phyloP scores from a whole-genome alignment of 2,329 filamentous ascomycete species.

The Podosphaera fusca region DNA sequence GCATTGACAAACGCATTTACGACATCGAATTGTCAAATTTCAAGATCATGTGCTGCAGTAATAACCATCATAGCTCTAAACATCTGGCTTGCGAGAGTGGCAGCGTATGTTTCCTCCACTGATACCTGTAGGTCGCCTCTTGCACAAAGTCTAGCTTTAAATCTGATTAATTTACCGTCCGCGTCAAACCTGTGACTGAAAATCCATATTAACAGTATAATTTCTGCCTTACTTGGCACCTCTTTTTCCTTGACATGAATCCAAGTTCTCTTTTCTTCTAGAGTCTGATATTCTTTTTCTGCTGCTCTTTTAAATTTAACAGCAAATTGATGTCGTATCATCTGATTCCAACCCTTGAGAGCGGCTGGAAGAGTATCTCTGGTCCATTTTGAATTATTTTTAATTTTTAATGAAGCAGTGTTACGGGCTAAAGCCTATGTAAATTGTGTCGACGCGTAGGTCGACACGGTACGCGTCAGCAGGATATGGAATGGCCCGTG shows the following conservation, averaged over 20 bases:
- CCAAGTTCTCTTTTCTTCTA: neutral
- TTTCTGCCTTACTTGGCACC: neutral
- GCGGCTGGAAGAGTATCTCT: neutral
- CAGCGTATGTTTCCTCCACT: too few species aligned
- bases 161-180: slow-evolving; percentile 4
- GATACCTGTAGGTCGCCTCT: too few species aligned
- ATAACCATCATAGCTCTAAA: neutral
- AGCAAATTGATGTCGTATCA: neutral
- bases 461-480: too few species aligned
- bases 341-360: neutral
- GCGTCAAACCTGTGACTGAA: slow-evolving; percentile 12
- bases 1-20: neutral
- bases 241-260: too few species aligned
- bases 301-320: neutral
- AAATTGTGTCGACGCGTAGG: too few species aligned
- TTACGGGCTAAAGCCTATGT: too few species aligned
- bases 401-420: neutral
- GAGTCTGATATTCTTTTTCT: neutral
- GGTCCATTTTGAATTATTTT: neutral
- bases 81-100: neutral
- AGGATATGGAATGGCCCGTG: too few species aligned
- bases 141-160: neutral
- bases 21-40: neutral
- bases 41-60: neutral
- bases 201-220: neutral